Evolutionary conservation across 345 rosid genomes (phyloP).

Genomic region (Barbarea vulgaris): DNA sequence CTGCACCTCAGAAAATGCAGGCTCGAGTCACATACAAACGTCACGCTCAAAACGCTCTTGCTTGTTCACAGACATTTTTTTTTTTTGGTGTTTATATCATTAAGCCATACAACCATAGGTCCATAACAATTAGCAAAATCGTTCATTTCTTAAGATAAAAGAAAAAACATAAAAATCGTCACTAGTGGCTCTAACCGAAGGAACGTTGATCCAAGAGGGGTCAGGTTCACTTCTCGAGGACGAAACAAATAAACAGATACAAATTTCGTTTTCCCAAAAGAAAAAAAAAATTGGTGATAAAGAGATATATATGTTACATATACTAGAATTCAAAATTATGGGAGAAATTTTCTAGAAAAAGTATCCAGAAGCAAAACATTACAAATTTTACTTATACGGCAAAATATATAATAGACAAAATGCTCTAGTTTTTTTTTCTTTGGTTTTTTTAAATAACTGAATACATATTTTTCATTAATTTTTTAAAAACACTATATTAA

Average conservation of each 20-base stretch:
- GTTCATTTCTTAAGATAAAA: neutral
- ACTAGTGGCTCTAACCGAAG: neutral
- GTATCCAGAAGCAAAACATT: no score
- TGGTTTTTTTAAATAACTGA: neutral
- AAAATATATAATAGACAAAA: neutral
- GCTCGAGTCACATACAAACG: conserved; percentile 16
- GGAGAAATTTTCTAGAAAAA: neutral
- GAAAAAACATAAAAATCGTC: neutral
- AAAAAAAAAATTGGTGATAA: neutral
- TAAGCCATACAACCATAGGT: neutral
- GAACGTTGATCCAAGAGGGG: conserved; percentile 5
- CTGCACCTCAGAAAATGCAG: conserved; percentile 14
- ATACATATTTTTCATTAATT: neutral
- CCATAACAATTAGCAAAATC: neutral
- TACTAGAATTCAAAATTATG: neutral
- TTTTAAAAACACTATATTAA: no score
- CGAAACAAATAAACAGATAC: neutral
- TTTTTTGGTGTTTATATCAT: neutral
- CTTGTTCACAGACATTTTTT: neutral
- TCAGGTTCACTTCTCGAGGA: conserved; percentile 20
- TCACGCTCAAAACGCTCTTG: conserved; percentile 21
- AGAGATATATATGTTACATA: neutral
- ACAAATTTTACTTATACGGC: neutral
- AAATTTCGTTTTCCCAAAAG: neutral
- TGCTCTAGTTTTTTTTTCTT: neutral